Base-by-base conservation (phyloP, 306 rosid species). In the Clitoria ternatea region DNA sequence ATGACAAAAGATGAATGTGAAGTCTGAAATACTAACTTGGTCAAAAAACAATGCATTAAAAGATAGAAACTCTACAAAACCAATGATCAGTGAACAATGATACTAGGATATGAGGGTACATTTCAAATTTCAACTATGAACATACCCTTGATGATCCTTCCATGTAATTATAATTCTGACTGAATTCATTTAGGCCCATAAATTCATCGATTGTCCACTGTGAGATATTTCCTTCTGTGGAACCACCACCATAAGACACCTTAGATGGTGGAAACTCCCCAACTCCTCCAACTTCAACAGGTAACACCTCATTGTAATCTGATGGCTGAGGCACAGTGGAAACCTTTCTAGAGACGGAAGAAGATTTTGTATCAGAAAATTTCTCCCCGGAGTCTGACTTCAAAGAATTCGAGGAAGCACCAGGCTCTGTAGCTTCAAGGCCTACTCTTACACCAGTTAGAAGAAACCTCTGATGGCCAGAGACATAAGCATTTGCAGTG, bases 81-180 rank as follows among this genome's bases (percentile, higher is more conserved):
- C 29, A 45, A 17, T 19, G 11, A 56, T 17, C 22, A 45, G 19
- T 1, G n/a, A n/a, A n/a, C n/a, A n/a, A n/a, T 22, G 23, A 60
- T 22, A 35, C 26, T 10, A 4, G 24, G 13, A 7, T 6, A 22
- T 30, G 40, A 72, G 42, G 10, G 14, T 23, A 49, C 30, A 37
- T 14, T 42, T 49, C 47, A 57, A 63, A n/a, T n/a, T n/a, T n/a
- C 50, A 81, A 44, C 79, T 73, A 69, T 55, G 40, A 67, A 18
- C 90, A 48, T 66, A 89, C 99, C 96, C 89, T 87, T 67, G 96
- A 87, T 33, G 97, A 85, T 72, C 82, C 96, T 55, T 87, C 96
- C 85, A 80, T 83, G 88, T 57, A 87, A 43, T 82, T 85, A 54
- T 76, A 87, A 66, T 64, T 82, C 80, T 79, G 90, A 75, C 49